phyloP scores from a whole-genome alignment of 2,329 filamentous ascomycete species.

The Septoria petroselini region DNA sequence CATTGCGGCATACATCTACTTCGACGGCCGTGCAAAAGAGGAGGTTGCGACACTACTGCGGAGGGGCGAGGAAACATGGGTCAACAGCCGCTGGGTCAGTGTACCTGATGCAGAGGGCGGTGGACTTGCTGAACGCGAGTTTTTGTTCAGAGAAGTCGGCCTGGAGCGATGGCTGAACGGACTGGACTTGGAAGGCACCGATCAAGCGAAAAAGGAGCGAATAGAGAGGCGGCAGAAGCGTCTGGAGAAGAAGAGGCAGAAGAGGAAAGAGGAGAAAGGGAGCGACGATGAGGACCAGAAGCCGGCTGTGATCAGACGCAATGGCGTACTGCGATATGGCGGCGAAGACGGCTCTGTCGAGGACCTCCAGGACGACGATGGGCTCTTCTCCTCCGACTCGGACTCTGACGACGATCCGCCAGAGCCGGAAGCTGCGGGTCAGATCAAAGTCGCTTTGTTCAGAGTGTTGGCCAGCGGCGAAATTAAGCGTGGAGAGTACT shows the following conservation, averaged over 20 bases:
- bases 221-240: conserved; percentile 56
- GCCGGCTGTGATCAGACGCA: conserved; percentile 38
- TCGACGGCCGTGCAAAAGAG: conserved; percentile 90
- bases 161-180: conserved; percentile 96
- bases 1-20: conserved; percentile 98
- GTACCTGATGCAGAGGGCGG: conserved; percentile 87
- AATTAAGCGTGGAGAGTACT: conserved; percentile 97
- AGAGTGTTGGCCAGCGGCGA: conserved; percentile 92
- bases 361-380: conserved; percentile 64
- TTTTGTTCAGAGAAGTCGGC: conserved; percentile 94
- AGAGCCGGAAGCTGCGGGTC: conserved; percentile 83
- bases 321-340: conserved; percentile 74
- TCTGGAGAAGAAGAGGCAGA: conserved; percentile 80
- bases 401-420: conserved; percentile 78
- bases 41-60: conserved; percentile 92
- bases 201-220: conserved; percentile 73
- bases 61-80: conserved; percentile 96
- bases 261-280: conserved; percentile 52
- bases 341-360: conserved; percentile 72
- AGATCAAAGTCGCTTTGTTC: conserved; percentile 98
- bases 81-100: conserved; percentile 97
- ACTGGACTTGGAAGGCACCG: conserved; percentile 79
- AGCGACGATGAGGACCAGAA: conserved; percentile 50
- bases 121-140: conserved; percentile 91
- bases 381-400: conserved; percentile 62